Evolutionary conservation across 352 stramenopile species (phyloP), one percentile per base, ranked within the genome.

Genomic region (Pilasporangium apinafurcum): DNA sequence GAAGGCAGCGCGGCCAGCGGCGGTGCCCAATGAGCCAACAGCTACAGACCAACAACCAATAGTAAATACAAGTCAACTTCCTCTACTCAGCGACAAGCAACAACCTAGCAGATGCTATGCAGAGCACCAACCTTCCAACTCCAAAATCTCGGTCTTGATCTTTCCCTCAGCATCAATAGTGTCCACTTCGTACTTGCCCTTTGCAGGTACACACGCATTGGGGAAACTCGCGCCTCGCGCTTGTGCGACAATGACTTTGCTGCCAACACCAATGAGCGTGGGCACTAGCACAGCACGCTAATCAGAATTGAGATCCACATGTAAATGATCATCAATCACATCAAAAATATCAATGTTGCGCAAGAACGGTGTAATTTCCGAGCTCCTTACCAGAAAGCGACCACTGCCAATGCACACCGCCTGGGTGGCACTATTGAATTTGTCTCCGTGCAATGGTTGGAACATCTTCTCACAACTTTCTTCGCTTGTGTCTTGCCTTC

Each of bases 331-430:
- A 16, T 24, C 1, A 16, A 37, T 20, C 20, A 37, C 10, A 16
- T 1, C 32, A 16, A 24, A 20, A 37, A 20, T 9, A 16, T 37
- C 22, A 16, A 24, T 37, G 6, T 20, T 37, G 32, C 32, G 22
- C 20, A 37, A 37, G 32, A 37, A 21, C 3, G 38, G 8, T 4
- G 4, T 8, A 28, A 13, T 26, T 43, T 26, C 13, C 17, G 12
- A 37, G 24, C 5, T 22, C 13, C 40, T 51, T 45, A 86, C 74
- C 51, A 89, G 38, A 51, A 91, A 91, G 51, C 79, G 69, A 10
- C 79, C 79, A 35, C 60, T 75, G 44, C 79, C 79, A 32, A 91
- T 74, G 65, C 70, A 85, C 17, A 91, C 54, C 21, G 69, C 44
- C 3, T 43, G 54, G 14, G 55, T 68, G 37, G 53, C 35, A 12